Evolutionary conservation across 1,284 basidiomycete genomes (phyloP), one percentile per base, ranked within the genome.

Genomic region (Ustilago esculenta): DNA sequence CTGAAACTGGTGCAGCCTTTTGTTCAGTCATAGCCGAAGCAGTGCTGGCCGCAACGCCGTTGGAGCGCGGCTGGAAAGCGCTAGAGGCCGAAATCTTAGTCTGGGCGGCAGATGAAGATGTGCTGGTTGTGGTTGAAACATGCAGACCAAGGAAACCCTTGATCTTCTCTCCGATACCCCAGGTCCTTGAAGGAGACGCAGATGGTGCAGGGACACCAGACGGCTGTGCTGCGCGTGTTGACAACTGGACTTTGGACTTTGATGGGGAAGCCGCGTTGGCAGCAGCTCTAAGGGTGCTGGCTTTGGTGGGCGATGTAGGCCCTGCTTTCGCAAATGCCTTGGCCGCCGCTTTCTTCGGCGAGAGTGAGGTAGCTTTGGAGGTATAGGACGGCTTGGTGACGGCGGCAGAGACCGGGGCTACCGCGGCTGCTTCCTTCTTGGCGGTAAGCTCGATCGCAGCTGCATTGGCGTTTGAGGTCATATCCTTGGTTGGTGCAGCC

Each of bases 81-180:
- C 45, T 54, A 12, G 55, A 56, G 8, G 59, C 59, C 23, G 65
- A 72, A 20, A 57, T 47, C 48, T 68, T 59, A 41, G 58, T 59
- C 39, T 63, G 63, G 9, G 60, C 36, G 9, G 20, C 46, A 18
- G 63, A 37, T 2, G 63, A 58, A 14, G 68, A 33, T 5, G 54
- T 12, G 23, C 48, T 44, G 35, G 39, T 60, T 6, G 61, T 61
- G 17, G 68, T 65, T 0, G 61, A 61, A 33, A 52, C 53, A 23
- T 70, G 71, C 42, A 76, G 47, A 6, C 75, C 75, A 17, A 76
- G 56, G 47, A 76, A 63, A 20, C 72, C 70, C 33, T 73, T 70
- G 67, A 76, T 61, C 54, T 69, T 72, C 17, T 72, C 68, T 11
- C 75, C 69, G n/a, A 74, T 36, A 20, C 72, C 72, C 67, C 67